Evolutionary conservation across 495 filamentous ascomycete genomes (phyloP).

Genomic region (Lasiosphaeria miniovina): DNA sequence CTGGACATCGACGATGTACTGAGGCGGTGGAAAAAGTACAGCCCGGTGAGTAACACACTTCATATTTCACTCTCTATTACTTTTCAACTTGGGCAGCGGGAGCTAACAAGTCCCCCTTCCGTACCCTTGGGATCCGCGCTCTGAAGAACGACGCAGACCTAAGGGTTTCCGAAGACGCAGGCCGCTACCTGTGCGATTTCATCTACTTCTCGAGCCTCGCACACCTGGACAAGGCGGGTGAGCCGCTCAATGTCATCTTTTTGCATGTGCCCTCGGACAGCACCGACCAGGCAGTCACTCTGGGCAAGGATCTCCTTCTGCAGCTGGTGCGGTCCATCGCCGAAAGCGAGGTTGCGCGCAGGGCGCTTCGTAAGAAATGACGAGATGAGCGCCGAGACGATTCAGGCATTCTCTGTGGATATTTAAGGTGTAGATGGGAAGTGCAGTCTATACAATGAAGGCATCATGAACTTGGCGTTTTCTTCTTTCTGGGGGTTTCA

Average conservation of each 20-base stretch:
- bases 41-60: constrained; percentile 23
- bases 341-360: constrained; percentile 37
- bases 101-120: background rate
- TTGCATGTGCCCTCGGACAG: constrained; percentile 70
- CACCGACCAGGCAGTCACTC: constrained; percentile 51
- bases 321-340: constrained; percentile 67
- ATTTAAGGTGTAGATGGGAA: no score
- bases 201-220: constrained; percentile 77
- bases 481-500: no score
- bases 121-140: background rate
- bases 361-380: background rate
- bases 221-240: constrained; percentile 46
- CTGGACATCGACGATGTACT: constrained; percentile 55
- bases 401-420: no score
- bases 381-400: no score
- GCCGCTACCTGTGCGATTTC: constrained; percentile 82
- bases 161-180: constrained; percentile 69
- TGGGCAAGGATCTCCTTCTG: constrained; percentile 61
- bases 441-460: no score
- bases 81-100: background rate
- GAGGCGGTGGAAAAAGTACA: constrained; percentile 49
- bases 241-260: constrained; percentile 63
- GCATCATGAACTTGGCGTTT: no score
- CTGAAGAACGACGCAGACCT: constrained; percentile 49
- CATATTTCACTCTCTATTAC: background rate